phyloP scores from a whole-genome alignment of 257 asterid genomes.

The Rauvolfia tetraphylla region DNA sequence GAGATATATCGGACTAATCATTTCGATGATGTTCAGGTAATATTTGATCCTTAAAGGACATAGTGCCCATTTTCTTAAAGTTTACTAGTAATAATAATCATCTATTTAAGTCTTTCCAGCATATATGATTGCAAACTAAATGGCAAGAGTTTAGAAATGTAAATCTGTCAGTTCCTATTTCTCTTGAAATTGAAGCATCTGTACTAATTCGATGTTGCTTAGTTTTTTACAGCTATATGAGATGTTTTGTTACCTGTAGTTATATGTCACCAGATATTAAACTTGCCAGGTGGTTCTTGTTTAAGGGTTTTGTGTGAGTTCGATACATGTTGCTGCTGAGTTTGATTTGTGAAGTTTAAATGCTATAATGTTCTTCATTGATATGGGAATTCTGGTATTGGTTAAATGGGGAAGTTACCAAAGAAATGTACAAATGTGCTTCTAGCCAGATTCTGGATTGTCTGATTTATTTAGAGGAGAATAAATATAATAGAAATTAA shows the following conservation, averaged over 20 bases:
- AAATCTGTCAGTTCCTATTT: not conserved
- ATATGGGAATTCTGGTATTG: not conserved
- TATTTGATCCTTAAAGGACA: not conserved
- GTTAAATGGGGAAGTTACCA: not conserved
- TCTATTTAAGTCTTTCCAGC: not conserved
- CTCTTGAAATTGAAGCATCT: not conserved
- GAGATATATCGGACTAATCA: conserved; percentile 83
- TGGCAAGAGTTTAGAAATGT: not conserved
- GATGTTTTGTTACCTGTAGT: not conserved
- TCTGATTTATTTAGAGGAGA: not conserved
- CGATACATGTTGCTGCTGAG: not conserved
- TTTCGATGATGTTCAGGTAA: conserved; percentile 77
- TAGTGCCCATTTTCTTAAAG: not conserved
- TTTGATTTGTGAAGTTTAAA: not conserved
- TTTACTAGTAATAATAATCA: conserved; percentile 12
- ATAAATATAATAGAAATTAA: not conserved
- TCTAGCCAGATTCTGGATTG: not conserved
- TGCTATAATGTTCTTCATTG: not conserved
- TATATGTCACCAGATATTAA: not conserved
- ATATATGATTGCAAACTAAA: not conserved
- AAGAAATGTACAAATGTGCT: not conserved
- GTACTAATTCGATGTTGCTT: not conserved
- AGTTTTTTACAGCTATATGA: not conserved
- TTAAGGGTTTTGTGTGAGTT: not conserved
- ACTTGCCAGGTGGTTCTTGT: not conserved